Evolutionary conservation across 305 asterid genomes (phyloP).

Genomic region (Solanum hybrid): DNA sequence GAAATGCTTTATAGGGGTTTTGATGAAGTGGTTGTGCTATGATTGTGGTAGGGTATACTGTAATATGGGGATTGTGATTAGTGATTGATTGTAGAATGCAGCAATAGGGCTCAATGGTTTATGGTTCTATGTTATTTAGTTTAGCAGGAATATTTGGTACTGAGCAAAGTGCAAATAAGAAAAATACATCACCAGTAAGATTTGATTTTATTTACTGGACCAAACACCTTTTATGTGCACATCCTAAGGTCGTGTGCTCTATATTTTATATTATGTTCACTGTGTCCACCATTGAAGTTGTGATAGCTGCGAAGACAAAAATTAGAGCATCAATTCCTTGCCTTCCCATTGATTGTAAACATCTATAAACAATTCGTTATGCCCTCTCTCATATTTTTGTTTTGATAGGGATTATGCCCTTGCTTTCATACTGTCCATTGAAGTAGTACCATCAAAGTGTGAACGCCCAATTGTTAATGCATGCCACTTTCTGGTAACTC

Average conservation of each 20-base stretch:
- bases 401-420: not conserved
- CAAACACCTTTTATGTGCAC: not conserved
- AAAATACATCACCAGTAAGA: not conserved
- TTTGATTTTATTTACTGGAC: not conserved
- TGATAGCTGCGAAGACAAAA: not conserved
- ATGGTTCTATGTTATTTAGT: not conserved
- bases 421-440: not conserved
- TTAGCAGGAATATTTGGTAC: not conserved
- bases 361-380: not conserved
- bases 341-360: not conserved
- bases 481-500: not conserved
- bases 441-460: not conserved
- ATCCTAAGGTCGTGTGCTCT: not conserved
- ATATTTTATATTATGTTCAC: not conserved
- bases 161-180: not conserved
- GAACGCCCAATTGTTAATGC: not conserved
- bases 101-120: not conserved
- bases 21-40: not conserved
- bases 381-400: not conserved
- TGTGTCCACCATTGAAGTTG: not conserved
- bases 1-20: not conserved
- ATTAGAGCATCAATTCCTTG: not conserved
- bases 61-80: not conserved
- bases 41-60: constrained; percentile 1
- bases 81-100: not conserved